A percentile compares a stretch with the other conserved stretches of the same genome.
phyloP scores from a whole-genome alignment of 257 asterid genomes.

The Leonotis leonurus region DNA sequence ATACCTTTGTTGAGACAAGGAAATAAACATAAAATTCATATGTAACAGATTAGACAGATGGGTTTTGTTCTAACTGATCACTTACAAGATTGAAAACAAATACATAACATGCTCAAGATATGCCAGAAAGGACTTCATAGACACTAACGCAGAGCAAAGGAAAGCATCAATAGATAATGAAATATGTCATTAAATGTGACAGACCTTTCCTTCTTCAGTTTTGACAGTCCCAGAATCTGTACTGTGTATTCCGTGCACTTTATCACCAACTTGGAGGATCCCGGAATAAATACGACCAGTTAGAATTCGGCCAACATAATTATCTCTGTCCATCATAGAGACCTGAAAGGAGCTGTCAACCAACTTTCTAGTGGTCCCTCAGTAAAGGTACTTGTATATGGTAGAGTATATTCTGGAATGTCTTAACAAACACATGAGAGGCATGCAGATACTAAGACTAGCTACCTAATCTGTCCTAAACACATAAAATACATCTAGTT shows the following conservation, averaged over 20 bases:
- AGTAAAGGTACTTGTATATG: constrained; percentile 13
- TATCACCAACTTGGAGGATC: constrained; percentile 78
- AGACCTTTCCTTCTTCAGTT: constrained; percentile 96
- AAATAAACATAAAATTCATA: not conserved
- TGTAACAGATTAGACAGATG: not conserved
- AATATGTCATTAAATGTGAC: constrained; percentile 9
- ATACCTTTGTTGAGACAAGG: not conserved
- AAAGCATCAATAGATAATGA: not conserved
- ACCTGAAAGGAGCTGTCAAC: constrained; percentile 76
- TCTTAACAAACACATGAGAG: not conserved
- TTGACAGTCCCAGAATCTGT: constrained; percentile 69
- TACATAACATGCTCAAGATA: not conserved
- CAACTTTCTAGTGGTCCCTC: constrained; percentile 34
- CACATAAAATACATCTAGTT: not conserved
- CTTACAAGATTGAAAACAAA: not conserved
- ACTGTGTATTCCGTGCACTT: constrained; percentile 73
- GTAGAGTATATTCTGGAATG: constrained; percentile 11
- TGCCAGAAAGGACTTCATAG: constrained; percentile 3
- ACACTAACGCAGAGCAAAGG: not conserved
- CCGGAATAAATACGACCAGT: constrained; percentile 93
- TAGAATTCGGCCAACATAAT: constrained; percentile 85
- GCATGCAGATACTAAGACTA: not conserved
- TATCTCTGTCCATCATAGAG: constrained; percentile 98
- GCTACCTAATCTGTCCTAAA: not conserved
- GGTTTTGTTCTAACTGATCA: not conserved